These are phyloP conservation scores for Colletotrichum phormii DNA, from an alignment of 2,329 filamentous ascomycete genomes.

Conservation along the genomic window DNA sequence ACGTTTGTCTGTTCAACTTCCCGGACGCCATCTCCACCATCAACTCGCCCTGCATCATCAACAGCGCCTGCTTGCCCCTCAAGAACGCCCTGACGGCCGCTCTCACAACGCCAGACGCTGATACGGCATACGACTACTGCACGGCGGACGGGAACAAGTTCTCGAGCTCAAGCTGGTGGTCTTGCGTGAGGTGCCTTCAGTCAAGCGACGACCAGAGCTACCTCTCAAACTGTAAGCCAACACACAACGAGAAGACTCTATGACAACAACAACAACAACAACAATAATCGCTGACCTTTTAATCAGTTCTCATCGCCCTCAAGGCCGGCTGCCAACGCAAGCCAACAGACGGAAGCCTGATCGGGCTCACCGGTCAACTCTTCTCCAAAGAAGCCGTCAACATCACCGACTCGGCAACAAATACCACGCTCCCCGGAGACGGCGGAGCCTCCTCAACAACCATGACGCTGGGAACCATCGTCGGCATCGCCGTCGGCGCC, in stretches of 20 bases:
- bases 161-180: conserved; percentile 43
- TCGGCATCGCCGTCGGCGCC: conserved; percentile 63
- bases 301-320: conserved; percentile 59
- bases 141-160: conserved; percentile 50
- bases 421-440: conserved; percentile 40
- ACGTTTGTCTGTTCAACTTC: conserved; percentile 58
- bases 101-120: conserved; percentile 41
- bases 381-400: conserved; percentile 53
- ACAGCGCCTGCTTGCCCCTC: conserved; percentile 54
- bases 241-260: too few species aligned
- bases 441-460: conserved; percentile 43
- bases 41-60: conserved; percentile 57
- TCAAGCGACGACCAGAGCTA: conserved; percentile 54
- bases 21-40: conserved; percentile 41
- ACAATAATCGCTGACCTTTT: background rate
- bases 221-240: conserved; percentile 60
- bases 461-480: conserved; percentile 62
- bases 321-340: conserved; percentile 60
- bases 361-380: conserved; percentile 56
- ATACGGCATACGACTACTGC: conserved; percentile 55
- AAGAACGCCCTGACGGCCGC: conserved; percentile 50
- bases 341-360: conserved; percentile 49
- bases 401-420: conserved; percentile 48
- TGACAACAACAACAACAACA: too few species aligned
- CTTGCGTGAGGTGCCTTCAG: conserved; percentile 58